Evolutionary conservation across 2,329 filamentous ascomycete genomes (phyloP), one percentile per base, ranked within the genome.

Genomic region (Exophiala sp.): DNA sequence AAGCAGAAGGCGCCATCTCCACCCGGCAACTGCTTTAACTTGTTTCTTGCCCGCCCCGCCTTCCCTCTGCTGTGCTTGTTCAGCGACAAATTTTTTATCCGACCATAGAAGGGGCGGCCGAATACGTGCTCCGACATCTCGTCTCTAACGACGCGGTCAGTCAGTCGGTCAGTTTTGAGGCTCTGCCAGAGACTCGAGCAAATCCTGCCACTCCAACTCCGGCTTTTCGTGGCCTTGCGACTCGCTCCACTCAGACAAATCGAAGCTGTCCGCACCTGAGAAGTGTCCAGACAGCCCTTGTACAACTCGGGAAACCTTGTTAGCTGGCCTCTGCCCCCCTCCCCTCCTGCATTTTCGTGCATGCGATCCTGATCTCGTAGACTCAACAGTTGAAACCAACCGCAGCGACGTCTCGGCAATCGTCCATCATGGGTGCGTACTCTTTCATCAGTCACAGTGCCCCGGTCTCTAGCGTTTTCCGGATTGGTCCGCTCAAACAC

Each of bases 371-470:
- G 59, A 63, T 63, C 57, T 59, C 58, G 62, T 63, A 63, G 52
- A 59, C 57, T 59, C 57, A 61, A 60, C 62, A 62, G 54, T 57
- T 60, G 51, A 58, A 60, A 52, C 53, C 55, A 47, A 46, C 55
- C 50, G 58, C 53, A 62, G 21, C 52, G 45, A 57, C 39, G 48
- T 55, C 64, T 66, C 65, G 65, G 64, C 58, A 65, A 62, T 63
- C 62, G 58, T 63, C 59, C 59, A 65, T 60, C 61, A 68, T 68
- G 66, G 66, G 66, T 68, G 57, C 57, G 66, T 61, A 36, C 55
- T 55, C 55, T 49, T 55, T 57, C 60, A 49, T 56, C 57, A 52
- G 38, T 54, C 54, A 18, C 48, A 48, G 51, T 54, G 43, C 45
- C 57, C 62, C 60, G 60, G 60, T 62, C 29, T 32, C 59, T 64